Evolutionary conservation across 2,329 filamentous ascomycete genomes (phyloP), one percentile per base, ranked within the genome.

Genomic region (Aspergillus jensenii): DNA sequence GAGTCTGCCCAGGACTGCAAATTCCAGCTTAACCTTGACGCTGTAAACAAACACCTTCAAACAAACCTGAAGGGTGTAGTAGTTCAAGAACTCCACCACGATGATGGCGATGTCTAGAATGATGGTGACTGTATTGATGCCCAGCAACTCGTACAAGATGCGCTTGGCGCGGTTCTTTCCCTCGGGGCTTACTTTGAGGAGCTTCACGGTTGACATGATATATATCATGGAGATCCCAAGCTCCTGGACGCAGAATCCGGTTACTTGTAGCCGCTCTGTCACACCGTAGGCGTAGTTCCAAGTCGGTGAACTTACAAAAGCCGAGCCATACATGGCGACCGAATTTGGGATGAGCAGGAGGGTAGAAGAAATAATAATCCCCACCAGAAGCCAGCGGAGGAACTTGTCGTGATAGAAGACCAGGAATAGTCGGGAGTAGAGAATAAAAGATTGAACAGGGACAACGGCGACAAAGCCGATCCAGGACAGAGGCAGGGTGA

Each of bases 181-280:
- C 31, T 76, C 69, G 3, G 74, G 73, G 46, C 80, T 75, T 3
- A 78, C 62, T 3, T 74, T 74, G 40, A 84, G 71, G 8, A 84
- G 71, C 76, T 73, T 76, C 45, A 81, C 68, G 0, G 82, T 81
- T 61, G 84, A 80, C 59, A 67, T 69, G 43, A 85, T 82, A 64
- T 83, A 85, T 14, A 83, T 69, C 0, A 70, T 65, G 1, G 82
- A 83, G 44, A 85, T 76, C 37, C 83, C 73, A 39, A 79, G 69
- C 59, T 85, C 83, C 66, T 85, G 82, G 6, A 83, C 39, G 56
- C 79, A 83, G 66, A 85, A 85, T 8, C 81, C 73, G 3, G 79
- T 77, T 50, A 85, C 75, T 63, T 85, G 82, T 11, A 84, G 73
- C 62, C 81, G 79, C 59, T 85, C 83, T 67, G 81, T 75, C 46